Conservation (phyloP, 2,329 filamentous ascomycete species). For the Thelonectria rubi region DNA sequence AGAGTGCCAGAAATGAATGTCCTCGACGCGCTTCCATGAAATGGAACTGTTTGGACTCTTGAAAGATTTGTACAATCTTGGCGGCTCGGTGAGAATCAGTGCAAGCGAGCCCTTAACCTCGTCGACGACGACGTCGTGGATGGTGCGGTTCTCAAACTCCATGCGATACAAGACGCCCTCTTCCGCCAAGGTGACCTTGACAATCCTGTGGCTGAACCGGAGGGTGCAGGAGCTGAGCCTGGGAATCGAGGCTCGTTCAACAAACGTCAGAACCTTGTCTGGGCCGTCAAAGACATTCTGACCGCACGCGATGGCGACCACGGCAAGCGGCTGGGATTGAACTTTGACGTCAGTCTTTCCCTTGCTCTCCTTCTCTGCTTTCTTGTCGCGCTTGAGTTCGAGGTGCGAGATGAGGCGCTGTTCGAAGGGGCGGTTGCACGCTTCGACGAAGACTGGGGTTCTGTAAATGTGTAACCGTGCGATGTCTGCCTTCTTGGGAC, state of each 20-base stretch:
- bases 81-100: conserved; percentile 61
- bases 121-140: conserved; percentile 56
- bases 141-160: conserved; percentile 59
- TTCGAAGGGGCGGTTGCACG: conserved; percentile 48
- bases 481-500: conserved; percentile 26
- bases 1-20: conserved; percentile 36
- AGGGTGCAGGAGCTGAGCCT: conserved; percentile 42
- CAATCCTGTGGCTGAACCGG: conserved; percentile 54
- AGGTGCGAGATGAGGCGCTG: conserved; percentile 41
- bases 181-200: conserved; percentile 51
- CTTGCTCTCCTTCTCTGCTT: conserved; percentile 10
- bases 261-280: conserved; percentile 51
- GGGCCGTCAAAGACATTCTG: conserved; percentile 54
- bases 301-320: conserved; percentile 54
- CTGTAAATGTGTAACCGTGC: conserved; percentile 46
- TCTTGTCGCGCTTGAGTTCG: conserved; percentile 40
- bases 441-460: conserved; percentile 40
- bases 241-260: conserved; percentile 48
- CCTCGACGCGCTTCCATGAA: conserved; percentile 44
- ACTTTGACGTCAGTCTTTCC: conserved; percentile 22
- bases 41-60: conserved; percentile 8
- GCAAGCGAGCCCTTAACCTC: conserved; percentile 52
- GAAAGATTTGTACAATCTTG: conserved; percentile 55
- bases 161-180: conserved; percentile 42
- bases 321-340: conserved; percentile 34